Evolutionary conservation across 768 basidiomycete genomes (phyloP).

Genomic region (Agaricus subrufescens): DNA sequence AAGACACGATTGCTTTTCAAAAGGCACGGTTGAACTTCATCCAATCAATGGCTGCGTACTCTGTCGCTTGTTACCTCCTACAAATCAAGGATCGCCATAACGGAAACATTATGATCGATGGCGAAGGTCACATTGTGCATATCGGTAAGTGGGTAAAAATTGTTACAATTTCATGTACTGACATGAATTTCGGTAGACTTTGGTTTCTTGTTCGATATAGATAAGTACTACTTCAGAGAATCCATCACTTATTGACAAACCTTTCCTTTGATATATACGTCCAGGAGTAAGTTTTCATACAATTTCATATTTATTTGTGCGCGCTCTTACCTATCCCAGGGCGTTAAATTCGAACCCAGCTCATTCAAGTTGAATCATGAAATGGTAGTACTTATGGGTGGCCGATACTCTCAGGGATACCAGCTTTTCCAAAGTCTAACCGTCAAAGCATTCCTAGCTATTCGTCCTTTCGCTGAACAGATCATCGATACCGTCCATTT

Average conservation of each 20-base stretch:
- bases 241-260: conserved; percentile 21
- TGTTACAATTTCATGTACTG: background rate
- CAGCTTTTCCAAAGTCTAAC: conserved; percentile 90
- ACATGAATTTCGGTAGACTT: conserved; percentile 56
- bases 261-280: conserved; percentile 35
- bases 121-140: conserved; percentile 94
- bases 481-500: conserved; percentile 83
- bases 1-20: conserved; percentile 88
- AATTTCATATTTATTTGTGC: background rate
- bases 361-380: conserved; percentile 99
- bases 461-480: conserved; percentile 91
- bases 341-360: conserved; percentile 97
- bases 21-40: conserved; percentile 93
- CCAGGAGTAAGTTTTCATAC: conserved; percentile 51
- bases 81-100: conserved; percentile 99
- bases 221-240: conserved; percentile 49
- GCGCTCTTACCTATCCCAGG: conserved; percentile 37
- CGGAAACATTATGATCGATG: conserved; percentile 99
- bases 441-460: conserved; percentile 94
- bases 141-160: conserved; percentile 54
- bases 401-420: conserved; percentile 90
- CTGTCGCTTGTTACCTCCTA: conserved; percentile 94
- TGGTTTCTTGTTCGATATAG: conserved; percentile 97
- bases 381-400: conserved; percentile 98
- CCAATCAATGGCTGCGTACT: conserved; percentile 99